Percentiles rank a stretch among this genome's conserved stretches.
Conservation (phyloP, 164 flowering plant genomes). For the grape (Vitis vinifera) region DNA sequence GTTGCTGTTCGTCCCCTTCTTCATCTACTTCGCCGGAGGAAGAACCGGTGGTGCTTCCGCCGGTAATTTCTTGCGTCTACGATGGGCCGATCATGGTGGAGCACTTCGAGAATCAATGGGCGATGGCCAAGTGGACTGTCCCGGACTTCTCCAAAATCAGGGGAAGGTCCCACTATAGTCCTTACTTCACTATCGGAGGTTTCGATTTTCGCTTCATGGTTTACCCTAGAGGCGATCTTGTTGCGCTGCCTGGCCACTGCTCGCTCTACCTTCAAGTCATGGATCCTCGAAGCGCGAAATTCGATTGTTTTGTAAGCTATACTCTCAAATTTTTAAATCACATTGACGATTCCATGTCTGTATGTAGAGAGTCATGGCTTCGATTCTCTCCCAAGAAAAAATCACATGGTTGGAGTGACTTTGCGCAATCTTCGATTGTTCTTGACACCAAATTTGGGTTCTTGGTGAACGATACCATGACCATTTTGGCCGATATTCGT, state of each 20-base stretch:
- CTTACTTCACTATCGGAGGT: constrained; percentile 91
- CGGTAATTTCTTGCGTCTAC: too few relatives aligned
- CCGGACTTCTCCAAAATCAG: constrained; percentile 65
- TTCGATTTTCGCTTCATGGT: constrained; percentile 83
- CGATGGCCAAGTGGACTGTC: constrained; percentile 79
- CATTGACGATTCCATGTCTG: constrained; percentile 63
- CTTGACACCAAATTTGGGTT: constrained; percentile 68
- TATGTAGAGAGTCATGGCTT: constrained; percentile 89
- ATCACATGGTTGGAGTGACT: constrained; percentile 98
- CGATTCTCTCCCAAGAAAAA: constrained; percentile 88
- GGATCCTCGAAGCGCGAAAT: constrained; percentile 84
- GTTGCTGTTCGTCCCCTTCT: too few relatives aligned
- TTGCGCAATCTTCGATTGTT: constrained; percentile 63
- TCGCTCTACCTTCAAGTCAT: constrained; percentile 83
- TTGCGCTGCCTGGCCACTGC: constrained; percentile 89
- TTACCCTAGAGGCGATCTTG: constrained; percentile 92
- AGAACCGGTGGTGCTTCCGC: too few relatives aligned
- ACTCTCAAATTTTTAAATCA: constrained; percentile 66
- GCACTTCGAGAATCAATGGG: constrained; percentile 43
- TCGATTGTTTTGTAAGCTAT: constrained; percentile 93
- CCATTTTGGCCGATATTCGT: constrained; percentile 81
- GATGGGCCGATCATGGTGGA: constrained; percentile 21
- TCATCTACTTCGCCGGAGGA: too few relatives aligned
- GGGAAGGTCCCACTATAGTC: constrained; percentile 83
- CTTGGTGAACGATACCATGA: constrained; percentile 45